phyloP scores from a whole-genome alignment of 176 grass and related monocot genomes.

The Thinopyrum elongatum region DNA sequence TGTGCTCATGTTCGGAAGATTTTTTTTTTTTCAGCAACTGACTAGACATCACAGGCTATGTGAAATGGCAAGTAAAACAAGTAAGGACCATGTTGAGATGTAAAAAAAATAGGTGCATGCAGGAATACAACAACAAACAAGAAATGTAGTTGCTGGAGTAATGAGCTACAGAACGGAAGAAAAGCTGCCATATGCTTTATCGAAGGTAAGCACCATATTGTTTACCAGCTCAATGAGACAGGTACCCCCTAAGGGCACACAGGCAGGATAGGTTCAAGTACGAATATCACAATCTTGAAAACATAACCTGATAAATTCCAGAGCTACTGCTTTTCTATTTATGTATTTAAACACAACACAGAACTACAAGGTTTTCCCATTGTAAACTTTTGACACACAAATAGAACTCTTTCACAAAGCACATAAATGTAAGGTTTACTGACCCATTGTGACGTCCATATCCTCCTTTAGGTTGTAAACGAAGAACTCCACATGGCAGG shows the following conservation, averaged over 20 bases:
- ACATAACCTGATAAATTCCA: too few species aligned
- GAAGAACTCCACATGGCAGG: slow-evolving; percentile 86
- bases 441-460: slow-evolving; percentile 35
- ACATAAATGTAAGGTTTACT: too few species aligned
- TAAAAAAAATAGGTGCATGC: neutral
- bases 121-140: neutral
- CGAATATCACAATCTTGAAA: too few species aligned
- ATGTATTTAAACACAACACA: too few species aligned
- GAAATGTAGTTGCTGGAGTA: neutral
- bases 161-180: neutral
- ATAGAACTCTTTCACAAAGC: too few species aligned
- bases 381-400: too few species aligned
- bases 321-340: too few species aligned
- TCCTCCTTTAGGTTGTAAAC: slow-evolving; percentile 85
- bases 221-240: neutral
- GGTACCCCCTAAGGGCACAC: too few species aligned
- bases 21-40: neutral
- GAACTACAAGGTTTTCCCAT: too few species aligned
- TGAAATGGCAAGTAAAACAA: neutral
- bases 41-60: neutral
- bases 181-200: slow-evolving; percentile 1
- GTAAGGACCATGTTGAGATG: neutral
- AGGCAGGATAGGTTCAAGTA: too few species aligned
- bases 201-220: neutral
- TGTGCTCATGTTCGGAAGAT: neutral